Base-by-base conservation (phyloP, 2,329 filamentous ascomycete genomes). In the Cladosporium velox region DNA sequence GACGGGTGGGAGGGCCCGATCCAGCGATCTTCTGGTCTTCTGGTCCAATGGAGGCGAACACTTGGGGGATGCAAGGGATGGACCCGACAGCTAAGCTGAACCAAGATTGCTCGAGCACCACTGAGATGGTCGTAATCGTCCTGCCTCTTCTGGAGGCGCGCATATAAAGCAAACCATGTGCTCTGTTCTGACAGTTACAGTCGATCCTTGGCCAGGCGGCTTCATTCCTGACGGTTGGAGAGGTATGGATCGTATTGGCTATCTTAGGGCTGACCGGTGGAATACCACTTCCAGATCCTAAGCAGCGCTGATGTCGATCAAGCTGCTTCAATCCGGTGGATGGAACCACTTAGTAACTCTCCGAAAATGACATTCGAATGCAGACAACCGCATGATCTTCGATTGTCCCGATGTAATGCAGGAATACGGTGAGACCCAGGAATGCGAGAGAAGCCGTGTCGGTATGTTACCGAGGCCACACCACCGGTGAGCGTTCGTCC, bases 1-100 rank as follows among this genome's bases (percentile, higher is more conserved):
- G 51, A 57, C 24, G 35, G 24, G n/a, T 24, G 34, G 34, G 51
- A 28, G 47, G 35, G 51, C 26, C 49, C 61, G 24, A 44, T 44
- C 26, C 61, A 44, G 35, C 8, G 10, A 52, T 38, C 21, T 28
- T 28, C 11, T 10, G 15, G 21, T n/a, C 11, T 30, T 47, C 47
- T 12, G 26, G 15, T 28, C 61, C 61, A 64, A 55, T 64, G 18
- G 60, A 28, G 35, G 34, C 52, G 51, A 57, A 35, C 34, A 32
- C 14, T 28, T 47, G 61, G 32, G 24, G 21, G 34, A 64, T 21
- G 61, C 61, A 64, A 64, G 61, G 61, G 61, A 47, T 55, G 61
- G 21, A 21, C 51, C 30, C n/a, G 34, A 30, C 30, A 21, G 47
- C 59, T 62, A 32, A 28, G 47, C 59, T 62, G 44, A 38, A 51